phyloP scores from a whole-genome alignment of 2,329 filamentous ascomycete genomes.

The Bipolaris victoriae region DNA sequence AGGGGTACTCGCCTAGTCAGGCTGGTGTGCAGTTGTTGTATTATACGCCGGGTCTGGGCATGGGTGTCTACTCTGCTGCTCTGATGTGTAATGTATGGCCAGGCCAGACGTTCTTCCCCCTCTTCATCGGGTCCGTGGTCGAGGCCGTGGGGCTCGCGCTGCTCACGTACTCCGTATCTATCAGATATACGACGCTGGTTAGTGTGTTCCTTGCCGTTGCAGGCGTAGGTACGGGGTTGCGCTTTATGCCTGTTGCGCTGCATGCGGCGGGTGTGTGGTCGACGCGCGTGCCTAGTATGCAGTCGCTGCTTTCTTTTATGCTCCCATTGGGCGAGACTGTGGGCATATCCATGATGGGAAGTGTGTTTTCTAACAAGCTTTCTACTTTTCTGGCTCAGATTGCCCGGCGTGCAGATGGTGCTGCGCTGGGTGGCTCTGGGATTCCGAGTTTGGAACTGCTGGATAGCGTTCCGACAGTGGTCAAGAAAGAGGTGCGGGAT shows the following conservation, averaged over 20 bases:
- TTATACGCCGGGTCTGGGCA: slow-evolving; percentile 68
- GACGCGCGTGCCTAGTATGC: slow-evolving; percentile 62
- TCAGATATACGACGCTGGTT: slow-evolving; percentile 57
- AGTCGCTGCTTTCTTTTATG: slow-evolving; percentile 66
- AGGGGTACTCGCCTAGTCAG: slow-evolving; percentile 56
- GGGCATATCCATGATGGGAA: slow-evolving; percentile 70
- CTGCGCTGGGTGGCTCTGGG: slow-evolving; percentile 24
- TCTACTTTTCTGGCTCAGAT: slow-evolving; percentile 35
- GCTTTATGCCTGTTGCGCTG: slow-evolving; percentile 69
- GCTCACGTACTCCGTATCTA: slow-evolving; percentile 63
- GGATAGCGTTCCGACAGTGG: slow-evolving; percentile 46
- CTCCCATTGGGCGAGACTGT: slow-evolving; percentile 69
- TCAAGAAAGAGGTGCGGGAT: slow-evolving; percentile 50
- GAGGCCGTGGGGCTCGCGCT: slow-evolving; percentile 65
- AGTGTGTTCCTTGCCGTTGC: slow-evolving; percentile 71
- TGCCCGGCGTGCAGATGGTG: slow-evolving; percentile 26
- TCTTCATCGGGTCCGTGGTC: slow-evolving; percentile 56
- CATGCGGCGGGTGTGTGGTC: slow-evolving; percentile 70
- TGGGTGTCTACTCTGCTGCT: slow-evolving; percentile 64
- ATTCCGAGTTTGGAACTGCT: slow-evolving; percentile 42
- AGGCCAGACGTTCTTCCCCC: slow-evolving; percentile 64
- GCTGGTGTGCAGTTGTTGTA: slow-evolving; percentile 62
- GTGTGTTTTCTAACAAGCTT: slow-evolving; percentile 69
- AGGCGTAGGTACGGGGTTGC: slow-evolving; percentile 66
- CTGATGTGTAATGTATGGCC: slow-evolving; percentile 67